Evolutionary conservation across 2,329 filamentous ascomycete species (phyloP).

Genomic region (Botrytis galanthina): DNA sequence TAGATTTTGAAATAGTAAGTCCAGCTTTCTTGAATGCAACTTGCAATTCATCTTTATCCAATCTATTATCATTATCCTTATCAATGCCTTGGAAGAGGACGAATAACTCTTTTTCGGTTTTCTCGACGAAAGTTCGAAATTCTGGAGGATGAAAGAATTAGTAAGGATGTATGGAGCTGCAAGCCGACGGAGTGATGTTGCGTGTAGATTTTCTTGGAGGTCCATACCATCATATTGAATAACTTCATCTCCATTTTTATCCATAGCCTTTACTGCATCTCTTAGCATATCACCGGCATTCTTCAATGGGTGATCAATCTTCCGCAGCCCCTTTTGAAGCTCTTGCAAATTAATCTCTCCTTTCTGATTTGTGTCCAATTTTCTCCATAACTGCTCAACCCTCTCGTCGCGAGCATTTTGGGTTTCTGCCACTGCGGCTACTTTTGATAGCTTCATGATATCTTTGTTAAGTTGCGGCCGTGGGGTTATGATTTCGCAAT

Average conservation of each 20-base stretch:
- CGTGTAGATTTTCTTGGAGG: background rate
- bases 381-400: slow-evolving; percentile 79
- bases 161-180: slow-evolving; percentile 7
- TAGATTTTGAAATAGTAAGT: slow-evolving; percentile 71
- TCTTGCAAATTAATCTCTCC: slow-evolving; percentile 82
- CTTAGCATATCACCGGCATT: slow-evolving; percentile 85
- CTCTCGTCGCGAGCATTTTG: slow-evolving; percentile 76
- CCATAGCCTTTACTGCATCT: slow-evolving; percentile 77
- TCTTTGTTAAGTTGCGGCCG: slow-evolving; percentile 18
- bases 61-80: slow-evolving; percentile 75
- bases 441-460: slow-evolving; percentile 47
- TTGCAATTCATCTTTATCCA: slow-evolving; percentile 83
- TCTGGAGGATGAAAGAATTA: slow-evolving; percentile 51
- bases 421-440: slow-evolving; percentile 73
- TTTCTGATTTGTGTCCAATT: slow-evolving; percentile 72
- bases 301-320: slow-evolving; percentile 91
- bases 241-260: slow-evolving; percentile 81
- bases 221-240: slow-evolving; percentile 84
- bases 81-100: slow-evolving; percentile 85
- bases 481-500: slow-evolving; percentile 28
- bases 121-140: slow-evolving; percentile 83
- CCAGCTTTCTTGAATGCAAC: slow-evolving; percentile 76
- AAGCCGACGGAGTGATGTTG: background rate
- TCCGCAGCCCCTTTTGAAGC: slow-evolving; percentile 78
- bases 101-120: slow-evolving; percentile 81